phyloP scores from a whole-genome alignment of 148 eudicot genomes.

The Fallopia convolvulus region DNA sequence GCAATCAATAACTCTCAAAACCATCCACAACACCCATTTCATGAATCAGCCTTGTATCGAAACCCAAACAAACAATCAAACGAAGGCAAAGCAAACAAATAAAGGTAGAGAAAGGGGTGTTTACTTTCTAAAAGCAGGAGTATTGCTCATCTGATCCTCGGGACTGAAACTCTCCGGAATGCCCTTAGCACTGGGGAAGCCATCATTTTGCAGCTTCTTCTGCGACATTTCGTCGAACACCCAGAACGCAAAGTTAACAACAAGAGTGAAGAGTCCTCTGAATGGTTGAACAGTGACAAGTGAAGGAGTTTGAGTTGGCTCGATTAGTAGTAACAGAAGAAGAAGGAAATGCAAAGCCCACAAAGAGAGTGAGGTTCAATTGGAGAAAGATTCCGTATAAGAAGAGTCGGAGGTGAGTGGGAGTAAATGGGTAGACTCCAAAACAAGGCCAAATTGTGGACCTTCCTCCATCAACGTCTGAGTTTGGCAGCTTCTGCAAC shows the following conservation, averaged over 20 bases:
- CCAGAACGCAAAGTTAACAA: background rate
- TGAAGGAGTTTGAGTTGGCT: background rate
- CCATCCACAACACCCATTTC: background rate
- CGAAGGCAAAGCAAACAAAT: background rate
- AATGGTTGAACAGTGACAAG: background rate
- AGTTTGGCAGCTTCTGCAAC: slow-evolving; percentile 10
- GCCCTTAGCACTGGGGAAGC: slow-evolving; percentile 17
- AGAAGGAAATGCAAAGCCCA: background rate
- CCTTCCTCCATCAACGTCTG: slow-evolving; percentile 6
- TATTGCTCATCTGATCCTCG: slow-evolving; percentile 38
- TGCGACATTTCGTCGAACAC: slow-evolving; percentile 38
- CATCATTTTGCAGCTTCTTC: slow-evolving; percentile 48
- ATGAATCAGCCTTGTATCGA: background rate
- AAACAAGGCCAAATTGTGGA: background rate
- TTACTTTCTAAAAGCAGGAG: slow-evolving; percentile 39
- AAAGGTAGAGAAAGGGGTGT: background rate
- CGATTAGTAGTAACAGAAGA: background rate
- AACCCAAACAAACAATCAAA: slow-evolving; percentile 12
- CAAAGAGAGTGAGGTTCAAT: background rate
- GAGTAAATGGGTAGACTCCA: slow-evolving; percentile 4
- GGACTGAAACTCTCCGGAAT: slow-evolving; percentile 12
- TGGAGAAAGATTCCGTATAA: background rate
- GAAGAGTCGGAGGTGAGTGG: background rate
- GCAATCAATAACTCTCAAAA: background rate
- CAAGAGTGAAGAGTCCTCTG: background rate